Conservation (phyloP, 2,329 filamentous ascomycete genomes). For the Penicillium sp. region DNA sequence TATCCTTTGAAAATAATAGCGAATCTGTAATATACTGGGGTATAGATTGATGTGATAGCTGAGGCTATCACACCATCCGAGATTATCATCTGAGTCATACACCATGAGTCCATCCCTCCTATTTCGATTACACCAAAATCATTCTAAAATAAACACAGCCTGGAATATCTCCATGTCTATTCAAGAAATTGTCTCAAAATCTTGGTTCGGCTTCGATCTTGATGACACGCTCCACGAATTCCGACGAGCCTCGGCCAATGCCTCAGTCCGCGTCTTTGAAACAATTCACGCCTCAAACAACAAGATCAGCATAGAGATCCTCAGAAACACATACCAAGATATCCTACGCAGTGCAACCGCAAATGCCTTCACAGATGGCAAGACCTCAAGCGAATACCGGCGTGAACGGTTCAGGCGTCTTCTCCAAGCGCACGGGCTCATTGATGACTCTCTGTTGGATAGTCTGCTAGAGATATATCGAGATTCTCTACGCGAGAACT, state of each 20-base stretch:
- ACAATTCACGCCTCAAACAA: conserved; percentile 26
- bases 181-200: conserved; percentile 26
- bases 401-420: conserved; percentile 41
- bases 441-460: background rate
- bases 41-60: background rate
- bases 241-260: conserved; percentile 41
- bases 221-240: conserved; percentile 53
- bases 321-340: conserved; percentile 23
- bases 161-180: background rate
- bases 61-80: background rate
- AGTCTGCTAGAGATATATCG: conserved; percentile 18
- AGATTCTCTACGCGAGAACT: conserved; percentile 10
- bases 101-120: background rate
- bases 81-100: background rate
- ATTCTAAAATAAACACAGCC: background rate
- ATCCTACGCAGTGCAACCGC: conserved; percentile 36
- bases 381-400: conserved; percentile 47
- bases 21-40: conserved; percentile 8
- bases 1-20: conserved; percentile 1
- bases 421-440: conserved; percentile 25
- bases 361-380: conserved; percentile 48
- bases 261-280: conserved; percentile 35
- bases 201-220: conserved; percentile 51
- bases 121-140: background rate
- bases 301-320: conserved; percentile 1